phyloP scores from a whole-genome alignment of 2,329 filamentous ascomycete genomes.

The Colletotrichum orbiculare region DNA sequence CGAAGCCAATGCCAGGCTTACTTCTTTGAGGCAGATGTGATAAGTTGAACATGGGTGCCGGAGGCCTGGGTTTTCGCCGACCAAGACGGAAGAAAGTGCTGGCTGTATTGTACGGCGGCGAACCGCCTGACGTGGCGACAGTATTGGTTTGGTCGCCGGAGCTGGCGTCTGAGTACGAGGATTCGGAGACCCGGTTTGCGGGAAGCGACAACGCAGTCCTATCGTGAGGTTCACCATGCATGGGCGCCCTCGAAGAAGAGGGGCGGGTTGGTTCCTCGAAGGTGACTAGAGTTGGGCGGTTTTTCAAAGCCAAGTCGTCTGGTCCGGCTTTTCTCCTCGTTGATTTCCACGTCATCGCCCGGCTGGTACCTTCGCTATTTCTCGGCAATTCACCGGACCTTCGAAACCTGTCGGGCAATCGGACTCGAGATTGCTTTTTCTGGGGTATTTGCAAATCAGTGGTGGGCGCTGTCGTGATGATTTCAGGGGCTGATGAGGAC shows the following conservation, averaged over 20 bases:
- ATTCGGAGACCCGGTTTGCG: constrained; percentile 63
- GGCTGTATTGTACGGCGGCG: constrained; percentile 60
- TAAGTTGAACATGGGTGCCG: constrained; percentile 84
- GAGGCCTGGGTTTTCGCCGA: constrained; percentile 79
- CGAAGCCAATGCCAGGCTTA: constrained; percentile 48
- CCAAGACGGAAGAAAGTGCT: constrained; percentile 85
- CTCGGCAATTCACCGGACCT: constrained; percentile 62
- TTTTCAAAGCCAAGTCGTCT: constrained; percentile 41
- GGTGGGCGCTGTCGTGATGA: constrained; percentile 93
- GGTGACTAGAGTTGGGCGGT: constrained; percentile 45
- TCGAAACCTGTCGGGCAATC: constrained; percentile 63
- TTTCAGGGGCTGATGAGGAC: constrained; percentile 67
- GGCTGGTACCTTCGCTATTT: constrained; percentile 28
- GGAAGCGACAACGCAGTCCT: constrained; percentile 21
- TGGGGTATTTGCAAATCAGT: constrained; percentile 66
- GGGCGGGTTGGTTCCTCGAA: constrained; percentile 71
- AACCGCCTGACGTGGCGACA: constrained; percentile 70
- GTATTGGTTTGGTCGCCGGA: constrained; percentile 74
- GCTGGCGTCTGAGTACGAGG: constrained; percentile 89
- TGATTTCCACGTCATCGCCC: constrained; percentile 48
- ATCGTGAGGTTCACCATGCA: constrained; percentile 26
- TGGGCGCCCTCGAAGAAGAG: constrained; percentile 48
- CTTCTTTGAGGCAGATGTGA: constrained; percentile 84
- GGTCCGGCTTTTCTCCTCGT: constrained; percentile 49
- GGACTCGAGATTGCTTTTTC: constrained; percentile 67